phyloP scores from a whole-genome alignment of 352 stramenopile genomes.

The Phytophthora europaea region DNA sequence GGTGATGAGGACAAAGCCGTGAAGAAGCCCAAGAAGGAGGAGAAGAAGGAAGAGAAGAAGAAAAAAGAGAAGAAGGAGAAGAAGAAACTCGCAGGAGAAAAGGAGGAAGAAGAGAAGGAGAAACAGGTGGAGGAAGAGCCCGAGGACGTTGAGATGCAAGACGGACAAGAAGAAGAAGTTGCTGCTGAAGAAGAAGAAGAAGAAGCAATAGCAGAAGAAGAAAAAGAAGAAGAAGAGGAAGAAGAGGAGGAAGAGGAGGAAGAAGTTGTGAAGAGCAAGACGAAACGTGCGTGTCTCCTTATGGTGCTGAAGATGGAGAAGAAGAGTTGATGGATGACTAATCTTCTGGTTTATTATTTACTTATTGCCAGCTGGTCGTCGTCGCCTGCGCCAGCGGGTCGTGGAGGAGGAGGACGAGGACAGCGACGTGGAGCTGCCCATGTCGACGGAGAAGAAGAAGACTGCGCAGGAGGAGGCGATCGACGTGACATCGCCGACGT shows the following conservation, averaged over 20 bases:
- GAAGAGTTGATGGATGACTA: neutral
- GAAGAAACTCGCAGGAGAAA: neutral
- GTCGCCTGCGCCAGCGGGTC: conserved; percentile 69
- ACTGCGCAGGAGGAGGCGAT: conserved; percentile 47
- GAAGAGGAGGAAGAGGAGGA: conserved; percentile 21
- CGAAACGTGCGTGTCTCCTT: conserved; percentile 48
- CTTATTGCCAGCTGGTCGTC: conserved; percentile 51
- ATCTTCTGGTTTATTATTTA: neutral
- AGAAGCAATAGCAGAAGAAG: conserved; percentile 21
- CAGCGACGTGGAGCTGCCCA: conserved; percentile 47
- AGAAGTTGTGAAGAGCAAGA: conserved; percentile 31
- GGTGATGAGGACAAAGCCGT: conserved; percentile 6
- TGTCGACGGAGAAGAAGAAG: conserved; percentile 15
- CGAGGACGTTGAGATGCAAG: conserved; percentile 34
- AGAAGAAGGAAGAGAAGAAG: conserved; percentile 19
- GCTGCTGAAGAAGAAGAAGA: conserved; percentile 20
- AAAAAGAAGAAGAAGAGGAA: conserved; percentile 38
- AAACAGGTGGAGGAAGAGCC: conserved; percentile 34
- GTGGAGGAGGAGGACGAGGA: conserved; percentile 71
- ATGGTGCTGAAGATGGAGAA: neutral
- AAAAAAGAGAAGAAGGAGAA: conserved; percentile 7
- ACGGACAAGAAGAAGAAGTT: conserved; percentile 40
- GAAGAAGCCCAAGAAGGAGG: conserved; percentile 37
- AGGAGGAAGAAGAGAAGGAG: conserved; percentile 25
- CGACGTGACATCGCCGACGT: conserved; percentile 41